A percentile compares a stretch with the other conserved stretches of the same genome.
These are phyloP conservation scores for Sonneratia caseolaris DNA, from an alignment of 345 rosid genomes.

Conservation along the genomic window DNA sequence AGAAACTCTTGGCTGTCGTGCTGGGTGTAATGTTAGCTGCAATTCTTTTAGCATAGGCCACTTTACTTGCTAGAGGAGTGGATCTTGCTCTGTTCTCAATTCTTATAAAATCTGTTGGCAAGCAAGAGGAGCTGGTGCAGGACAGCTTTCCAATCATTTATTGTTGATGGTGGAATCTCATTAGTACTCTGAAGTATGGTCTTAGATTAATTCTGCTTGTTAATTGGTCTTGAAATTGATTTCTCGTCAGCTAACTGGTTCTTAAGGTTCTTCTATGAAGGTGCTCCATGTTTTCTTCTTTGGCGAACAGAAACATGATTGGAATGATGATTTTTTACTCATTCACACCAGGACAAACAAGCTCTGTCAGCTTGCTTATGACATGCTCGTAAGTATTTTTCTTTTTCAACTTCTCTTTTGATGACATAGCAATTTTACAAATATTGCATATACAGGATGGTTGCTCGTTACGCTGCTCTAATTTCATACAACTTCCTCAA, in stretches of 20 bases:
- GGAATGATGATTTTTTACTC: slow-evolving; percentile 99
- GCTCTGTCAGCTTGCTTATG: slow-evolving; percentile 95
- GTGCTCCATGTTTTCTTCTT: background rate
- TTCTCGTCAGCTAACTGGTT: background rate
- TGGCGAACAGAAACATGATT: slow-evolving; percentile 4
- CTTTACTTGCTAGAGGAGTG: slow-evolving; percentile 63
- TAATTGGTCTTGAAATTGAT: background rate
- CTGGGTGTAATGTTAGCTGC: slow-evolving; percentile 83
- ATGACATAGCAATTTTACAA: slow-evolving; percentile 8
- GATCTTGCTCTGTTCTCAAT: slow-evolving; percentile 90
- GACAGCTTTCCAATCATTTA: slow-evolving; percentile 15
- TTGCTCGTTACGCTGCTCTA: slow-evolving; percentile 98
- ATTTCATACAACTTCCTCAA: slow-evolving; percentile 93
- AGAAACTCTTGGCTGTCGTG: slow-evolving; percentile 57
- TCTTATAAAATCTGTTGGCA: slow-evolving; percentile 67
- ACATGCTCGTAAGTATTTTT: slow-evolving; percentile 85
- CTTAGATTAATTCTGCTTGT: background rate
- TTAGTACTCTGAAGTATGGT: background rate
- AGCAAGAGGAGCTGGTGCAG: slow-evolving; percentile 67
- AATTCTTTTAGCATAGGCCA: slow-evolving; percentile 95
- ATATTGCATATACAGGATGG: slow-evolving; percentile 53
- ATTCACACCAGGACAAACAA: slow-evolving; percentile 88
- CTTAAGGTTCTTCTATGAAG: background rate
- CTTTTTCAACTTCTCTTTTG: background rate
- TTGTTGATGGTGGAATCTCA: background rate